A percentile compares a stretch with the other conserved stretches of the same genome.
phyloP scores from a whole-genome alignment of 2,329 filamentous ascomycete genomes.

The Fusarium tanahbumbuense region DNA sequence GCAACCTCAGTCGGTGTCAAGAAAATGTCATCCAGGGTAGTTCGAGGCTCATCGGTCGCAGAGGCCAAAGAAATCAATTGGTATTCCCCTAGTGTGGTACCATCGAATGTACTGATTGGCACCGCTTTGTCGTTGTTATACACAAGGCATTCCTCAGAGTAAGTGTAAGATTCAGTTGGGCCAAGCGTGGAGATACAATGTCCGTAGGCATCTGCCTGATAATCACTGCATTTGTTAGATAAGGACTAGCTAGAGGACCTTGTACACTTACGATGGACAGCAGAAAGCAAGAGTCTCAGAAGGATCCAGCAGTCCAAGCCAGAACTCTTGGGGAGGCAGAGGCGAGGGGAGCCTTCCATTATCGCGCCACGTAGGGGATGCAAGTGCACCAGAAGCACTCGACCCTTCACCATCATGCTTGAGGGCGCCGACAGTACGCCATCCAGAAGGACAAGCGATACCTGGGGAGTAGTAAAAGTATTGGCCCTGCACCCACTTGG shows the following conservation, averaged over 20 bases:
- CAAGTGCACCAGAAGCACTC: neutral
- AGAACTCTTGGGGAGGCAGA: slow-evolving; percentile 1
- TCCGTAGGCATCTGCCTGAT: neutral
- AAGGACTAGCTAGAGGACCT: too few relatives aligned
- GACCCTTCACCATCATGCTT: slow-evolving; percentile 2
- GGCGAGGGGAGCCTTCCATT: accelerated
- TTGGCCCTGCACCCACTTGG: neutral
- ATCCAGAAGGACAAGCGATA: slow-evolving; percentile 38
- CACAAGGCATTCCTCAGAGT: neutral
- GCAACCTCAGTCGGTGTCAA: neutral
- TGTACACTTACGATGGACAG: neutral
- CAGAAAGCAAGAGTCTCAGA: slow-evolving; percentile 8
- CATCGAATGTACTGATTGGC: neutral
- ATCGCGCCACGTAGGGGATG: neutral
- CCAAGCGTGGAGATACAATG: neutral
- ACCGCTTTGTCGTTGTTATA: neutral
- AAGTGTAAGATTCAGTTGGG: neutral
- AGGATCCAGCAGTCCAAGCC: neutral
- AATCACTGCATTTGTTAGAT: neutral
- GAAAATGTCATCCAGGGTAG: neutral
- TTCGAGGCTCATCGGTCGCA: neutral
- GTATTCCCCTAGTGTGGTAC: neutral
- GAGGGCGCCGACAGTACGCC: slow-evolving; percentile 41
- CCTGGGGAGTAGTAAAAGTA: slow-evolving; percentile 2
- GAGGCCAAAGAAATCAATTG: neutral